These are phyloP conservation scores for Schwanniomyces pseudopolymorphus DNA, from an alignment of 805 yeast genomes.

Conservation along the genomic window DNA sequence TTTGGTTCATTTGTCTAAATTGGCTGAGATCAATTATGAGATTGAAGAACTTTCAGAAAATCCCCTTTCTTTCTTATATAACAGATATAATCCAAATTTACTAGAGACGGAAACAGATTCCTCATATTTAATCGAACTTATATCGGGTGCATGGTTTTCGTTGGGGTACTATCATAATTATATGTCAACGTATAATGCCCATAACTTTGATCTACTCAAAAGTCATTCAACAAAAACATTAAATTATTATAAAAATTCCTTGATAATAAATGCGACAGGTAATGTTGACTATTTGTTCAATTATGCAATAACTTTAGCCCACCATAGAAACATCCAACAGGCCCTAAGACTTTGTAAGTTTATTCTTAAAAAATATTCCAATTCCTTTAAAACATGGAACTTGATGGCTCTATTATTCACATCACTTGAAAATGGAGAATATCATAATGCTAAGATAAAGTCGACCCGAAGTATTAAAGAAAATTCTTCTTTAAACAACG, in stretches of 20 bases:
- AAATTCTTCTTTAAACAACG: background rate
- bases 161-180: constrained; percentile 33
- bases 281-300: constrained; percentile 29
- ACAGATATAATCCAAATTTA: constrained; percentile 32
- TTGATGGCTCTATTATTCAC: constrained; percentile 63
- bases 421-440: constrained; percentile 48
- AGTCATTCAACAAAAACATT: constrained; percentile 15
- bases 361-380: constrained; percentile 51
- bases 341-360: constrained; percentile 49
- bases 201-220: constrained; percentile 18
- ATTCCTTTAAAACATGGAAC: constrained; percentile 64
- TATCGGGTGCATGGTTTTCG: constrained; percentile 38
- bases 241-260: constrained; percentile 31
- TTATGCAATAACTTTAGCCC: constrained; percentile 51
- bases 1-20: constrained; percentile 19
- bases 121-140: constrained; percentile 23
- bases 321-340: constrained; percentile 39
- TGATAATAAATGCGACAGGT: constrained; percentile 38
- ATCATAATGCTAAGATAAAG: constrained; percentile 9
- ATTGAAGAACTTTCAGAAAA: constrained; percentile 12
- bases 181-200: constrained; percentile 23
- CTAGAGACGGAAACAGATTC: constrained; percentile 24
- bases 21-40: constrained; percentile 30
- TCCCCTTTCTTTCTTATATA: constrained; percentile 34
- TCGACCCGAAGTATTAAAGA: constrained; percentile 1